Percentiles rank a stretch among this genome's conserved stretches.
phyloP scores from a whole-genome alignment of 129 eudicot genomes.

The Logfia minima region DNA sequence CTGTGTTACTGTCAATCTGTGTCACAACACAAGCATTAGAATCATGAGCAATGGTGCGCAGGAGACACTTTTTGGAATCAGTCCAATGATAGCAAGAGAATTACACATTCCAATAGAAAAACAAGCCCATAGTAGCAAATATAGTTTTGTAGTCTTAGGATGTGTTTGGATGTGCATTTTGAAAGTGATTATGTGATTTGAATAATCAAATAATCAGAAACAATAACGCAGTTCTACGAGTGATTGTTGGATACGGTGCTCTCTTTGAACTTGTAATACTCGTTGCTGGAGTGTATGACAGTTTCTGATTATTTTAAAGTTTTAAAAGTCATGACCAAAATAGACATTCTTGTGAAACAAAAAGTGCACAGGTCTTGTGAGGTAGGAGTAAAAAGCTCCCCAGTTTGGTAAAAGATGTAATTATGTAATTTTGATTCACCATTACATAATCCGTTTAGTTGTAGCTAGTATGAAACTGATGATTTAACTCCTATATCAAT shows the following conservation, averaged over 20 bases:
- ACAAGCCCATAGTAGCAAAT: not conserved
- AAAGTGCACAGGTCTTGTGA: no score
- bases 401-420: no score
- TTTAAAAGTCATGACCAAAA: not conserved
- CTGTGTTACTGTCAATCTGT: conserved; percentile 94
- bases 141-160: not conserved
- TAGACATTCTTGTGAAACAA: not conserved
- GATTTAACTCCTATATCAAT: no score
- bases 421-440: no score
- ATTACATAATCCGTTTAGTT: no score
- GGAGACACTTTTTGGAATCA: not conserved
- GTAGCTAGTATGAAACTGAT: no score
- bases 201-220: not conserved
- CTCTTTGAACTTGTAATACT: not conserved
- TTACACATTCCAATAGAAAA: not conserved
- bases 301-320: not conserved
- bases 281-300: not conserved
- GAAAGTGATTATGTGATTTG: not conserved
- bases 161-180: conserved; percentile 6
- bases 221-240: not conserved
- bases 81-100: not conserved
- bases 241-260: not conserved
- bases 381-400: no score
- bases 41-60: not conserved
- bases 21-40: conserved; percentile 18